A percentile compares a stretch with the other conserved stretches of the same genome.
Conservation (phyloP, 1,284 basidiomycete genomes). For the Sutorius eximius region DNA sequence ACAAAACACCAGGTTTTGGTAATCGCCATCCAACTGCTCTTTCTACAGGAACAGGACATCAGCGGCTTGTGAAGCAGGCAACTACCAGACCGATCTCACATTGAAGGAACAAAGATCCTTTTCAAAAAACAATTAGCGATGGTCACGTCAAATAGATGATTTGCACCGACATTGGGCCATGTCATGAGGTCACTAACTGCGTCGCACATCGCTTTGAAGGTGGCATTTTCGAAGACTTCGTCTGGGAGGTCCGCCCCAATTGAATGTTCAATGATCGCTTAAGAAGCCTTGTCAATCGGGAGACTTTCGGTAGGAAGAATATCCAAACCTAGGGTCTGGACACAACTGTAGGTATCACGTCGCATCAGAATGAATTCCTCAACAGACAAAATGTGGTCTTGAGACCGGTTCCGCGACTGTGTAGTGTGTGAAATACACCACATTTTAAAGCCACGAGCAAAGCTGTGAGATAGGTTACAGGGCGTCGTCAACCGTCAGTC, state of each 20-base stretch:
- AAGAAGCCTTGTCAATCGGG: constrained; percentile 1
- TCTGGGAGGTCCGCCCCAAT: constrained; percentile 47
- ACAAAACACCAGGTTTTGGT: constrained; percentile 50
- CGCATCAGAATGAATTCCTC: constrained; percentile 46
- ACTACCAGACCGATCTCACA: constrained; percentile 29
- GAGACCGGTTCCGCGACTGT: constrained; percentile 40
- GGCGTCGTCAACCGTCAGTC: neutral
- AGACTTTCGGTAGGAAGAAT: constrained; percentile 4
- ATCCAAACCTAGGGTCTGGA: constrained; percentile 45
- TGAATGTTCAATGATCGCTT: constrained; percentile 50
- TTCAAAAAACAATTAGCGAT: constrained; percentile 8
- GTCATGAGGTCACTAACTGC: constrained; percentile 51
- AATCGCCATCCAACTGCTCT: constrained; percentile 51
- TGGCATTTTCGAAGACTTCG: constrained; percentile 42
- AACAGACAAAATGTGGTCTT: constrained; percentile 40
- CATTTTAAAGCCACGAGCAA: constrained; percentile 39
- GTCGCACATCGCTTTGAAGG: constrained; percentile 43
- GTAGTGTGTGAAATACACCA: constrained; percentile 44
- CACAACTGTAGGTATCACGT: constrained; percentile 44
- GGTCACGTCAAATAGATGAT: neutral
- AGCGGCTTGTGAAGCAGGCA: constrained; percentile 1
- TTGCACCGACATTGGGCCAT: constrained; percentile 47
- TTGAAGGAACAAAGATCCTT: constrained; percentile 51
- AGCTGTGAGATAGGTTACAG: constrained; percentile 29
- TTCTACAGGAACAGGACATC: constrained; percentile 34